These are phyloP conservation scores for Thalia dealbata DNA, from an alignment of 176 grass and related monocot genomes.

Conservation along the genomic window DNA sequence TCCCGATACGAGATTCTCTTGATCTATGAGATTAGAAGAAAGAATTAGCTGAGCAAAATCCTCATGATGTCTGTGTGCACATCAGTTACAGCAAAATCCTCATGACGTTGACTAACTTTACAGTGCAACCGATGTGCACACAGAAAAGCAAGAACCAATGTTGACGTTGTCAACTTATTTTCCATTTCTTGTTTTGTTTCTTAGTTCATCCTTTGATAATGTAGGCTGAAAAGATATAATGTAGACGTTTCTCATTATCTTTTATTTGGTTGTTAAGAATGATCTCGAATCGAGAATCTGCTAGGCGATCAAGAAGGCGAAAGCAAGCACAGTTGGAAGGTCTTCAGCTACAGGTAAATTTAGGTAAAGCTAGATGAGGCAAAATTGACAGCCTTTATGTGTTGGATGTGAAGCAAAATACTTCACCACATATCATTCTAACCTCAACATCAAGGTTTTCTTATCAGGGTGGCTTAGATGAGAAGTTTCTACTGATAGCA, in stretches of 20 bases:
- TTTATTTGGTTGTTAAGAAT: conserved; percentile 32
- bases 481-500: too few species aligned
- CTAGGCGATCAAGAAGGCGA: conserved; percentile 76
- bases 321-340: conserved; percentile 78
- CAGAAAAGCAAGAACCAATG: not conserved
- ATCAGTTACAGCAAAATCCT: too few species aligned
- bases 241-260: not conserved
- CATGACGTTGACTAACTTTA: too few species aligned
- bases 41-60: not conserved
- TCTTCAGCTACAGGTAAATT: conserved; percentile 63
- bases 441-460: too few species aligned
- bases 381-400: not conserved
- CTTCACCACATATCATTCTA: too few species aligned
- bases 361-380: not conserved
- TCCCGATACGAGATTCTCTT: not conserved
- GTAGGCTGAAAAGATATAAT: not conserved
- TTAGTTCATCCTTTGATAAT: not conserved
- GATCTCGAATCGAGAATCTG: conserved; percentile 86
- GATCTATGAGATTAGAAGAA: not conserved
- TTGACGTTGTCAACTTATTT: too few species aligned
- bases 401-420: not conserved
- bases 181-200: not conserved
- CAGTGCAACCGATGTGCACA: too few species aligned
- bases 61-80: too few species aligned
- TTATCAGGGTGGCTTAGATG: too few species aligned